A percentile compares a stretch with the other conserved stretches of the same genome.
Evolutionary conservation across 2,329 filamentous ascomycete species (phyloP).

Genomic region (Claviceps paspali): DNA sequence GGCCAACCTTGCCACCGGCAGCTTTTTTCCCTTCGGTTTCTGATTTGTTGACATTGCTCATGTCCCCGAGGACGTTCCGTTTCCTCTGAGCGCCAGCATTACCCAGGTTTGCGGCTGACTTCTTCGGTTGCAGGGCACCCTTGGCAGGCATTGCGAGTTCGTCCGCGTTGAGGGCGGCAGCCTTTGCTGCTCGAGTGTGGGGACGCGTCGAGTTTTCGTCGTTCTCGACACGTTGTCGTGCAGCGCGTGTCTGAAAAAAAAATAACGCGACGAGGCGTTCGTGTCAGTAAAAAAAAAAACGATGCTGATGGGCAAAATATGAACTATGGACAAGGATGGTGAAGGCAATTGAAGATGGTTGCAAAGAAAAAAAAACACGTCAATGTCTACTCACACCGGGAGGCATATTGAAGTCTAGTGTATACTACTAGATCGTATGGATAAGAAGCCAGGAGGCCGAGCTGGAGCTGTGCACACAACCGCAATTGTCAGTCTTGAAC

Average conservation of each 20-base stretch:
- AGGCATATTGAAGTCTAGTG: conserved; percentile 19
- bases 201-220: conserved; percentile 79
- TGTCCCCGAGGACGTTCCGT: conserved; percentile 77
- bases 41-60: conserved; percentile 84
- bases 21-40: conserved; percentile 65
- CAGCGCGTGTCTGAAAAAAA: conserved; percentile 44
- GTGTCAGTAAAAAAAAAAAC: conserved; percentile 10
- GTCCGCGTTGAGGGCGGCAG: conserved; percentile 56
- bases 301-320: too few relatives aligned
- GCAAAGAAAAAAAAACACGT: background rate
- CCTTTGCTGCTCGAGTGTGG: conserved; percentile 85
- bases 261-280: background rate
- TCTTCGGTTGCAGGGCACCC: conserved; percentile 58
- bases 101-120: conserved; percentile 35
- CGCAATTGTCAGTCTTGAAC: conserved; percentile 8
- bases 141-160: conserved; percentile 41
- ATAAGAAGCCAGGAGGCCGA: conserved; percentile 7
- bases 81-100: conserved; percentile 43
- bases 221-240: conserved; percentile 72
- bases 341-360: too few relatives aligned
- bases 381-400: conserved; percentile 15
- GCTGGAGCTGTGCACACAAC: conserved; percentile 5
- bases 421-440: conserved; percentile 9
- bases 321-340: too few relatives aligned
- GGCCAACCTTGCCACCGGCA: conserved; percentile 43